A percentile compares a stretch with the other conserved stretches of the same genome.
Conservation (phyloP, 164 flowering plant genomes). For the Macadamia tetraphylla region DNA sequence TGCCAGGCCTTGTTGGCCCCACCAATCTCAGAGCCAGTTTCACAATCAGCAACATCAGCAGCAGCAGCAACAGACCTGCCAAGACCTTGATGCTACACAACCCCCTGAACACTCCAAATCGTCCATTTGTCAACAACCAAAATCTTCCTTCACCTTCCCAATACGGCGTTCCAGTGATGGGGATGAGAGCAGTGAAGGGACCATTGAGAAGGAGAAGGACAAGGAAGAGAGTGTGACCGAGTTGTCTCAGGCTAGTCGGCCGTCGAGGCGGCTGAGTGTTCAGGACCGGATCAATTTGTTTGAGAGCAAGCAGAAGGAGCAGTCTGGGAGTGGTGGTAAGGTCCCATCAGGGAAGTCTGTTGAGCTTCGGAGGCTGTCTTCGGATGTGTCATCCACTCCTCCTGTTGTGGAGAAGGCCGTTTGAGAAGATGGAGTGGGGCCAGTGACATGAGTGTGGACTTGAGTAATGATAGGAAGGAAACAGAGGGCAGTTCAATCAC, state of each 20-base stretch:
- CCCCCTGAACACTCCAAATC: conserved; percentile 15
- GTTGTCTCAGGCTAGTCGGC: conserved; percentile 33
- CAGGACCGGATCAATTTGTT: conserved; percentile 88
- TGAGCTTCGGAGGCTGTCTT: conserved; percentile 69
- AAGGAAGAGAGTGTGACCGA: conserved; percentile 16
- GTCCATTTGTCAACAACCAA: conserved; percentile 31
- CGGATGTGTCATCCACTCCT: conserved; percentile 55
- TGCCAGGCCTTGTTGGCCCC: conserved; percentile 19
- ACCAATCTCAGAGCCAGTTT: conserved; percentile 12
- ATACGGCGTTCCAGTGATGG: conserved; percentile 22
- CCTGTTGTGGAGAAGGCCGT: conserved; percentile 51
- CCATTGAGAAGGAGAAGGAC: conserved; percentile 17
- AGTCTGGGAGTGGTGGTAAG: conserved; percentile 47
- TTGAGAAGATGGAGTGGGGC: conserved; percentile 95
- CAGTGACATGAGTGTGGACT: conserved; percentile 80
- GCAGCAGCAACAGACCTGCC: conserved; percentile 15
- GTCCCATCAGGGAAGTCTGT: conserved; percentile 40
- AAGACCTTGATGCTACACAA: conserved; percentile 12
- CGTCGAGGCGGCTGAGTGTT: conserved; percentile 76
- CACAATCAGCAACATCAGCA: conserved; percentile 12
- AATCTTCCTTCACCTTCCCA: conserved; percentile 18
- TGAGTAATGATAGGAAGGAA: conserved; percentile 64
- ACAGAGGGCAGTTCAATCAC: conserved; percentile 49
- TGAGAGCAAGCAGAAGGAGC: conserved; percentile 90
- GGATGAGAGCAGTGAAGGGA: conserved; percentile 22